phyloP scores from a whole-genome alignment of 495 filamentous ascomycete species.

The Penicillium subrubescens region DNA sequence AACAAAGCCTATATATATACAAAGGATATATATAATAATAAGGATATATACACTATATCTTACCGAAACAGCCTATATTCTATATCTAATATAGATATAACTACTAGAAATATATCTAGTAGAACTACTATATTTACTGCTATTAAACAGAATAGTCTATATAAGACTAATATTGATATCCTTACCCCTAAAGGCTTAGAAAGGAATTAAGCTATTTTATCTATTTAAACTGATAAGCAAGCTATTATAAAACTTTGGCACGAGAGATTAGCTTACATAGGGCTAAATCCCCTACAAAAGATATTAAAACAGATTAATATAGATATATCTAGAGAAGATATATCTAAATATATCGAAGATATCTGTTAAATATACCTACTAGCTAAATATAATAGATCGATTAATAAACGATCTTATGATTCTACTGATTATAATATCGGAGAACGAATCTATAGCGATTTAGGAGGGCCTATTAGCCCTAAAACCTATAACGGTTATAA shows the following conservation, averaged over 20 bases:
- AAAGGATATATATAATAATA: not conserved
- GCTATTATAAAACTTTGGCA: not conserved
- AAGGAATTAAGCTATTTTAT: not conserved
- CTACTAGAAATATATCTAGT: not conserved
- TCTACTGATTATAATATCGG: not conserved
- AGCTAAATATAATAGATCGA: not conserved
- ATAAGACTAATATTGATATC: not conserved
- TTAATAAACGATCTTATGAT: not conserved
- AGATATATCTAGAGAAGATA: not conserved
- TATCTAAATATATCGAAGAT: not conserved
- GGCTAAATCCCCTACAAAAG: not conserved
- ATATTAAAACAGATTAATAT: not conserved
- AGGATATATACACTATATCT: too few species aligned
- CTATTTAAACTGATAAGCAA: not conserved
- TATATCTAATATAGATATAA: too few species aligned
- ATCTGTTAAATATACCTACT: not conserved
- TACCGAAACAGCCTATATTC: too few species aligned
- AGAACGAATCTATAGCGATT: not conserved
- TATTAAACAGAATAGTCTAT: not conserved
- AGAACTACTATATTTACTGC: not conserved
- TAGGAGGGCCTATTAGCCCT: not conserved
- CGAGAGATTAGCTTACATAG: not conserved
- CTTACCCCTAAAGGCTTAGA: not conserved
- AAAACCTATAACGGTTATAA: not conserved
- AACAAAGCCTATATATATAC: not conserved